Conservation (phyloP, 257 asterid species). For the Salvia rosmarinus region DNA sequence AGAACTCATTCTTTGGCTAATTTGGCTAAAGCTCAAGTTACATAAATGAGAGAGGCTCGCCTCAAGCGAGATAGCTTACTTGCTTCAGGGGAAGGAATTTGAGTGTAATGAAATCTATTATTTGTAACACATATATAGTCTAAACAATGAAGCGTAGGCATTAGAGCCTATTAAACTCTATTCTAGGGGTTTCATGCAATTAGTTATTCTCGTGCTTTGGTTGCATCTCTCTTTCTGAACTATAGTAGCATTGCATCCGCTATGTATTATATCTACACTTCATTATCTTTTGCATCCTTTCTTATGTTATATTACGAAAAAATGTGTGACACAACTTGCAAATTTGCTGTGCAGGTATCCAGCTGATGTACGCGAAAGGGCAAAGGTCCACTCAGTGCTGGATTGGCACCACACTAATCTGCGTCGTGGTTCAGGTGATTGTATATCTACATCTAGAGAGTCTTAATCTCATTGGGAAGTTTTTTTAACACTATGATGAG, state of each 20-base stretch:
- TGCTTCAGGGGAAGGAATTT: too few species aligned
- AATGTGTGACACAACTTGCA: background rate
- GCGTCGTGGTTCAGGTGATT: constrained; percentile 66
- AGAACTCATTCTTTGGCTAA: too few species aligned
- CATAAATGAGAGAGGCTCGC: too few species aligned
- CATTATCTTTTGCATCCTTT: too few species aligned
- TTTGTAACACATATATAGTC: constrained; percentile 7
- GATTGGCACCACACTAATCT: constrained; percentile 91
- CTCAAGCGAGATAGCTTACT: too few species aligned
- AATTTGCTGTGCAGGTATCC: constrained; percentile 67
- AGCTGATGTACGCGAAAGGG: constrained; percentile 66
- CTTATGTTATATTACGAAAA: background rate
- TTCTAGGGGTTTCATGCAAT: background rate
- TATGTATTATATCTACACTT: too few species aligned
- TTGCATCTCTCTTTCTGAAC: background rate
- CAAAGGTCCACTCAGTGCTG: constrained; percentile 71
- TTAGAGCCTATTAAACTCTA: background rate
- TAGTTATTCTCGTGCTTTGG: background rate
- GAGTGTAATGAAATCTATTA: background rate
- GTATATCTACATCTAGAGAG: constrained; percentile 1
- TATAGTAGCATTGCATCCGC: background rate
- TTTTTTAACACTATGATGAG: background rate
- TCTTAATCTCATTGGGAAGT: background rate
- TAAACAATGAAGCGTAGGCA: background rate
- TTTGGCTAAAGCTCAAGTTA: too few species aligned